phyloP scores from a whole-genome alignment of 768 basidiomycete species.

The Tubosaeta sp. region DNA sequence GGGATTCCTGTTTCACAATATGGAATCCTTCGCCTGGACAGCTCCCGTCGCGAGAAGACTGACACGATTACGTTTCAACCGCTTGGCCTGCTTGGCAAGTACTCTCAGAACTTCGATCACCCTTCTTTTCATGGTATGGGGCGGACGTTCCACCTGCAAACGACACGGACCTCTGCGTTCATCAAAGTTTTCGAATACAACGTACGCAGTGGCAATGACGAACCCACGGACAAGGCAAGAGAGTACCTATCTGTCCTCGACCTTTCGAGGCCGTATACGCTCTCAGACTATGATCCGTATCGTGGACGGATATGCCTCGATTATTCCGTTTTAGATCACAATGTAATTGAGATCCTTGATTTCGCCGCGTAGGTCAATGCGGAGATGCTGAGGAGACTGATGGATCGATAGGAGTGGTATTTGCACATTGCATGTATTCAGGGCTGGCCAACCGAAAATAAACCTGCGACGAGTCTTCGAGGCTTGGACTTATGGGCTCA shows the following conservation, averaged over 20 bases:
- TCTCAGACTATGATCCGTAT: constrained; percentile 22
- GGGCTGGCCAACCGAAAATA: no score
- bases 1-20: not conserved
- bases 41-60: not conserved
- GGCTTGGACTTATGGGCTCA: no score
- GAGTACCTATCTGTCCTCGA: constrained; percentile 6
- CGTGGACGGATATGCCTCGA: constrained; percentile 15
- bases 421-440: no score
- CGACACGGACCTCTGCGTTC: not conserved
- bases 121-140: constrained; percentile 15
- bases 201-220: not conserved
- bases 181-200: constrained; percentile 13
- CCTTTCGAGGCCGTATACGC: not conserved
- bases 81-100: not conserved
- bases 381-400: not conserved
- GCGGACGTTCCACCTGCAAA: constrained; percentile 2
- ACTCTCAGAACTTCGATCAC: not conserved
- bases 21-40: constrained; percentile 9
- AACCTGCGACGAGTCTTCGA: no score
- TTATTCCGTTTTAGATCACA: not conserved
- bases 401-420: no score
- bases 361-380: constrained; percentile 3
- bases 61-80: constrained; percentile 12
- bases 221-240: not conserved
- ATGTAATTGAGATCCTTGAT: constrained; percentile 14